Evolutionary conservation across 1,284 basidiomycete genomes (phyloP), one percentile per base, ranked within the genome.

Genomic region (Austroboletus niveus): DNA sequence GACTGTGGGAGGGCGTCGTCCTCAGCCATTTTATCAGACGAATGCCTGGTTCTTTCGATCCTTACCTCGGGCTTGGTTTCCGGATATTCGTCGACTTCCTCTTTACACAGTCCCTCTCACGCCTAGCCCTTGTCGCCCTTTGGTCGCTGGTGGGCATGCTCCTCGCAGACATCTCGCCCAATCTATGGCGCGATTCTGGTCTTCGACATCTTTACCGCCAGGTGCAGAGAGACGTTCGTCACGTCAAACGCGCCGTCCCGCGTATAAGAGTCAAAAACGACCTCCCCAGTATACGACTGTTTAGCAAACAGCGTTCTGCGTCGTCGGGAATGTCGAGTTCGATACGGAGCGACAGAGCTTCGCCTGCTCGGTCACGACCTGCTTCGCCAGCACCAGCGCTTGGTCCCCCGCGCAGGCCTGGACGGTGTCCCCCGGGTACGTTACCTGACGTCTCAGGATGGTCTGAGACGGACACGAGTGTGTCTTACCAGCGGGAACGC

Each of bases 1-100:
- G 86, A 14, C 68, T 89, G 22, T 89, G 86, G 85, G 87, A 89
- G 68, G 86, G 86, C 42, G 76, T 86, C 22, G 79, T 88, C 40
- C 74, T 87, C 49, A 79, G 81, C 45, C 86, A 88, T 61, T 88
- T 87, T 64, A 65, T 85, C 55, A 76, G 77, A 55, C 85, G 85
- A 63, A 76, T 75, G 61, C 84, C 84, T 17, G 68, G 66, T 47
- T 67, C 65, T 5, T 68, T 61, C 44, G 83, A 87, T 64, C 84
- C 86, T 9, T 86, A 84, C 66, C 66, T 89, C 47, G 82, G 78
- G 17, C 79, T 81, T 52, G 79, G 69, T 22, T 78, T 85, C 52
- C 75, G 87, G 17, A 74, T 89, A 52, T 80, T 86, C 59, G 71
- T 87, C 52, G 87, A 89, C 69, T 79, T 85, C 48, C 68, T 85